phyloP scores from a whole-genome alignment of 495 filamentous ascomycete species.

The Aspergillus cavernicola region DNA sequence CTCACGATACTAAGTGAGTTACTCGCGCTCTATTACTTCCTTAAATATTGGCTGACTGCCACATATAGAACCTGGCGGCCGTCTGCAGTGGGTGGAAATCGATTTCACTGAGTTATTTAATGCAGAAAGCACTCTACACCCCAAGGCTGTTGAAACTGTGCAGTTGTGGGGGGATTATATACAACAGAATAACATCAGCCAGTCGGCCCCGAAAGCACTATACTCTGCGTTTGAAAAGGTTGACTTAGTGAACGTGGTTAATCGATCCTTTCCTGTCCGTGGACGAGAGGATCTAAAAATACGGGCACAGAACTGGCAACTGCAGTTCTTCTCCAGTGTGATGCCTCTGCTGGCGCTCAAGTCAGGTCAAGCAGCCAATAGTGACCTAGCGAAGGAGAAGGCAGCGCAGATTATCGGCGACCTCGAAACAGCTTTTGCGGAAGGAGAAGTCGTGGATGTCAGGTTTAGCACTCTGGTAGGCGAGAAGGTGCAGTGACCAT shows the following conservation, averaged over 20 bases:
- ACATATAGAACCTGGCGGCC: slow-evolving; percentile 21
- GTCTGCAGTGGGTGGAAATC: slow-evolving; percentile 23
- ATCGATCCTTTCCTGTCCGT: not conserved
- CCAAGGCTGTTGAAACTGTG: no score
- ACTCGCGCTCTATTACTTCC: no score
- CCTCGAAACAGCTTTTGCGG: not conserved
- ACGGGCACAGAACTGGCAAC: not conserved
- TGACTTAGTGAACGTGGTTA: not conserved
- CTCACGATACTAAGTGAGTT: slow-evolving; percentile 12
- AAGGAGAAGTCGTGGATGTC: not conserved
- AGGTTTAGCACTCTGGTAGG: not conserved
- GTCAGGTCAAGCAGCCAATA: not conserved
- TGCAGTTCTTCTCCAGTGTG: not conserved
- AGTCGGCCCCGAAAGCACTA: not conserved
- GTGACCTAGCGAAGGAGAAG: not conserved
- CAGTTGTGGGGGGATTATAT: not conserved
- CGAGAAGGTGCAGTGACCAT: not conserved
- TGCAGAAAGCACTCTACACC: no score
- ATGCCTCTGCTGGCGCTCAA: not conserved
- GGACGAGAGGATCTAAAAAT: not conserved
- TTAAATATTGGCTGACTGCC: not conserved
- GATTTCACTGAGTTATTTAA: not conserved
- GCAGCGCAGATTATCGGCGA: not conserved
- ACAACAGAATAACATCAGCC: not conserved
- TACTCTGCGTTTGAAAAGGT: not conserved